Evolutionary conservation across 2,329 filamentous ascomycete species (phyloP).

Genomic region (Penicillium sp.): DNA sequence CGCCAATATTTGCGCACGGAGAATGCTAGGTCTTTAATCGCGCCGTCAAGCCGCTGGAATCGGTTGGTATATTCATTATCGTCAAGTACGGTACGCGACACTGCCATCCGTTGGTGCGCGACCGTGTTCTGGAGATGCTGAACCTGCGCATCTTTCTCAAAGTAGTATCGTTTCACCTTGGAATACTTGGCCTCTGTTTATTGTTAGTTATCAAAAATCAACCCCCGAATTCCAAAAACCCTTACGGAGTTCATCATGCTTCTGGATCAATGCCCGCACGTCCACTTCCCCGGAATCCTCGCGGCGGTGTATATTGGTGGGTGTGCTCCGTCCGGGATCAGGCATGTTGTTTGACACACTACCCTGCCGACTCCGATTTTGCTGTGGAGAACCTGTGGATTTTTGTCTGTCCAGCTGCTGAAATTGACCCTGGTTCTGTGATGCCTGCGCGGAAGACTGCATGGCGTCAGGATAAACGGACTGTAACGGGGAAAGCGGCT

Average conservation of each 20-base stretch:
- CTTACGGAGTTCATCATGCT: slow-evolving; percentile 50
- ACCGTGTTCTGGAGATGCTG: slow-evolving; percentile 97
- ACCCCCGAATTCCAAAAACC: neutral
- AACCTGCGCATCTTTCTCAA: slow-evolving; percentile 85
- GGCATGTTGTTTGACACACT: slow-evolving; percentile 26
- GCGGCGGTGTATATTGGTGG: slow-evolving; percentile 38
- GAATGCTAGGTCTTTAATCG: slow-evolving; percentile 92
- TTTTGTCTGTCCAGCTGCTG: slow-evolving; percentile 13
- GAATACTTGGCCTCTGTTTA: slow-evolving; percentile 85
- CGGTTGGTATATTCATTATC: slow-evolving; percentile 90
- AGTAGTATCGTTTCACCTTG: slow-evolving; percentile 96
- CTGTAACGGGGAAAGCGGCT: slow-evolving; percentile 20
- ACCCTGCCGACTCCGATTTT: slow-evolving; percentile 24
- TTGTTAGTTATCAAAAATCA: slow-evolving; percentile 5
- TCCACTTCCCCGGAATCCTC: slow-evolving; percentile 47
- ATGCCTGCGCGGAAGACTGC: slow-evolving; percentile 21
- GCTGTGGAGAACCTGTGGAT: slow-evolving; percentile 13
- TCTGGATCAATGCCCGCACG: slow-evolving; percentile 45
- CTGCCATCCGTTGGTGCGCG: slow-evolving; percentile 90
- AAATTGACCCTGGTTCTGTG: slow-evolving; percentile 10
- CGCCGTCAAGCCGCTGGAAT: slow-evolving; percentile 87
- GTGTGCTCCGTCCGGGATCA: slow-evolving; percentile 51
- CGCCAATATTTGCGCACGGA: slow-evolving; percentile 96
- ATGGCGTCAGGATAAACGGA: slow-evolving; percentile 25
- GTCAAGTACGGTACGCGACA: slow-evolving; percentile 90